These are phyloP conservation scores for Jatropha podagrica DNA, from an alignment of 441 rosid species.

Conservation along the genomic window DNA sequence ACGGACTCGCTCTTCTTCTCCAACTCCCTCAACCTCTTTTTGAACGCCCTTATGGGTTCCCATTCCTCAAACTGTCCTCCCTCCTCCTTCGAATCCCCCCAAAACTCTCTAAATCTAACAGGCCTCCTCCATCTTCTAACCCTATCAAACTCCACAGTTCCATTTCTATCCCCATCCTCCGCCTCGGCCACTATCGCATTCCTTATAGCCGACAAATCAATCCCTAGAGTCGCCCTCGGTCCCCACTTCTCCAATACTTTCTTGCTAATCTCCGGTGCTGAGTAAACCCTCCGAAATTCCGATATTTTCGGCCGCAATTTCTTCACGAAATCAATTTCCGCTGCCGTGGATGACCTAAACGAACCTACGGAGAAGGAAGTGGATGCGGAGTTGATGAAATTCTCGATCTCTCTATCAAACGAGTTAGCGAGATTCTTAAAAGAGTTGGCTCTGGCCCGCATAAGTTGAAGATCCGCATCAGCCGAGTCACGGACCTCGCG, in stretches of 20 bases:
- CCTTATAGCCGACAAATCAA: slow-evolving; percentile 78
- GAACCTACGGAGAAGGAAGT: slow-evolving; percentile 53
- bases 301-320: slow-evolving; percentile 82
- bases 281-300: slow-evolving; percentile 88
- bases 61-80: slow-evolving; percentile 53
- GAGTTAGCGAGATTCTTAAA: slow-evolving; percentile 79
- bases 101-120: slow-evolving; percentile 50
- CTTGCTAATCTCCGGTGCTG: slow-evolving; percentile 89
- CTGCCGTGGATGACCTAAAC: slow-evolving; percentile 39
- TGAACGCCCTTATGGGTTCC: slow-evolving; percentile 75
- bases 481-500: slow-evolving; percentile 87
- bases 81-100: slow-evolving; percentile 44
- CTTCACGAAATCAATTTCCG: slow-evolving; percentile 79
- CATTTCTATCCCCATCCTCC: slow-evolving; percentile 38
- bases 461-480: slow-evolving; percentile 84
- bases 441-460: slow-evolving; percentile 77
- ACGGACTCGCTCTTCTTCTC: slow-evolving; percentile 64
- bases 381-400: slow-evolving; percentile 68
- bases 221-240: slow-evolving; percentile 67
- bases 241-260: slow-evolving; percentile 88
- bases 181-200: slow-evolving; percentile 75
- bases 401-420: slow-evolving; percentile 86
- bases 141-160: slow-evolving; percentile 44
- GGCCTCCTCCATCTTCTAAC: slow-evolving; percentile 53
- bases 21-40: slow-evolving; percentile 64